Base-by-base conservation (phyloP, 2,329 filamentous ascomycete genomes). In the Teratosphaeria epicoccoides region DNA sequence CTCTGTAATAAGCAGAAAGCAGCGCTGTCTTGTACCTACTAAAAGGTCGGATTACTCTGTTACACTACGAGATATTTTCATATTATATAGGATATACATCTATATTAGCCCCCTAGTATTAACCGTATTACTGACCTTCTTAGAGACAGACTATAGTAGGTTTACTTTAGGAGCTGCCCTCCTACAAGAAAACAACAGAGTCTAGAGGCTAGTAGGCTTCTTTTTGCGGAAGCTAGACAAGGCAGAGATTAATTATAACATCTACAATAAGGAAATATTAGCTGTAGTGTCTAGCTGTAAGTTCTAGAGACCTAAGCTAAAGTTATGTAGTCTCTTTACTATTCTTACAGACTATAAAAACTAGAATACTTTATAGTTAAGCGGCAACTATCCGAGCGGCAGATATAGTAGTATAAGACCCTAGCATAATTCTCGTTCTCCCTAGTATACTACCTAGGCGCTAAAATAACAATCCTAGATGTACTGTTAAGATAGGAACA, bases 191-290 rank as follows among this genome's bases (percentile, higher is more conserved):
- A 43, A n/a, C 4, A 24, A 44, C 14, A 24, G 50, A 52, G 46
- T 49, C 50, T 47, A 44, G n/a, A n/a, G n/a, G n/a, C n/a, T n/a
- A n/a, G n/a, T n/a, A n/a, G n/a, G n/a, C n/a, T n/a, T n/a, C n/a
- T 66, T 55, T 24, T 66, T 54, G 1, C 56, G 57, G 52, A 68
- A 52, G 25, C 43, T 50, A 50, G 24, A 45, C 20, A 26, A 45
- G 17, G 40, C 23, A 14, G 43, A 45, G 20, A 55, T 24, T 12
- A 59, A 62, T 44, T 67, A 68, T 51, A 44, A 63, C 14, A 65
- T 64, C 11, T 54, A 68, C 50, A 53, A 69, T 49, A 63, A 66
- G 29, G 58, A 68, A 46, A 52, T 68, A n/a, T 43, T 68, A 23
- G 58, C 58, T 11, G 62, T 69, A 28, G 51, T 69, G 5, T 14